Base-by-base conservation (phyloP, 2,329 filamentous ascomycete species). In the Cladosporium velox region DNA sequence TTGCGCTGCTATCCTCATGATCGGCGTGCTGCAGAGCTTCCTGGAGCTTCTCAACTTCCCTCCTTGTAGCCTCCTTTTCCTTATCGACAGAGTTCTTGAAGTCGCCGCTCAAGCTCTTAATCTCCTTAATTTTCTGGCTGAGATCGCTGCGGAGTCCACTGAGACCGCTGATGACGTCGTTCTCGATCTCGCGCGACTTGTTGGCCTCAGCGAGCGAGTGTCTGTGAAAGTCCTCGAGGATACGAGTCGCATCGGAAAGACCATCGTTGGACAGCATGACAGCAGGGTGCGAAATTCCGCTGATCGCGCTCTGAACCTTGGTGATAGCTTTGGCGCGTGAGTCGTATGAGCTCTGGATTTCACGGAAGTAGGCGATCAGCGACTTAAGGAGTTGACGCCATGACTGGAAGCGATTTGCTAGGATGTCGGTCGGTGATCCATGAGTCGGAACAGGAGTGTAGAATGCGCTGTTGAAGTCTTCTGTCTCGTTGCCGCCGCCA, bases 61-160 rank as follows among this genome's bases (percentile, higher is more conserved):
- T 92, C 68, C 89, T 86, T 0, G 95, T 97, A 21, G 78, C 82
- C 24, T 97, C 93, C 82, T 96, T 94, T 79, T 98, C 95, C 80
- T 94, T 97, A 30, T 97, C 92, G 11, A 99, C 93, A 0, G 90
- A 91, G 76, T 97, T 99, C 80, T 97, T 97, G 81, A 99, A 99
- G 78, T 99, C 95, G 18, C 93, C 91, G 6, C 92, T 91, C 18
- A 99, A 83, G 71, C 88, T 90, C 81, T 96, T 97, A 81, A 99
- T 99, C 80, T 99, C 95, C 79, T 98, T 99, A 78, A 96, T 96
- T 82, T 99, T 99, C 77, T 96, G 92, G 68, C 91, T 90, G 21
- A 99, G 83, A 77, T 99, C 95, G 74, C 89, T 93, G 66, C 95
- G 85, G 64, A 99, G 82, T 1, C 93, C 93, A 2, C 90, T 92